These are phyloP conservation scores for Elsinoe arachidis DNA, from an alignment of 2,329 filamentous ascomycete genomes.

Conservation along the genomic window DNA sequence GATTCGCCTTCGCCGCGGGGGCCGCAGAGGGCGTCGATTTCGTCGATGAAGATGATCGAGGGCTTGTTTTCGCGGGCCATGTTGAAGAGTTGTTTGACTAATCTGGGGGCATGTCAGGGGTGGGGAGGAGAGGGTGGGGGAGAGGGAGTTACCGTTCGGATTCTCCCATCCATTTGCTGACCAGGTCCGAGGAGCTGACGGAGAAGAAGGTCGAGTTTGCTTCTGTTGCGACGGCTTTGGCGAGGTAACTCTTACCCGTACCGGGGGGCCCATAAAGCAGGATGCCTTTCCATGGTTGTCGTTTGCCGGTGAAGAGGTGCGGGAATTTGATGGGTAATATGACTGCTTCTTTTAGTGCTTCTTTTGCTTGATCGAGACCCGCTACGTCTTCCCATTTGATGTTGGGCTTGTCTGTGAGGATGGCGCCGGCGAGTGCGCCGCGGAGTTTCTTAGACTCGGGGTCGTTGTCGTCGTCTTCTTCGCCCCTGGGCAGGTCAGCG, in stretches of 20 bases:
- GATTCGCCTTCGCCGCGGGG: slow-evolving; percentile 92
- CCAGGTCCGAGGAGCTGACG: slow-evolving; percentile 49
- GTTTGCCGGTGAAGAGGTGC: slow-evolving; percentile 88
- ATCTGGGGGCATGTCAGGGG: slow-evolving; percentile 39
- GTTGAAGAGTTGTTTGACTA: slow-evolving; percentile 93
- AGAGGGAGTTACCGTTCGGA: slow-evolving; percentile 66
- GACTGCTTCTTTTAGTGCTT: slow-evolving; percentile 94
- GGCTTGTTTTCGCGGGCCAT: slow-evolving; percentile 98
- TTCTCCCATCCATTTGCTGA: slow-evolving; percentile 99
- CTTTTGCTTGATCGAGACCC: slow-evolving; percentile 86
- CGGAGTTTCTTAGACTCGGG: slow-evolving; percentile 93
- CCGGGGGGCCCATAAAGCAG: slow-evolving; percentile 91
- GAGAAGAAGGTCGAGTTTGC: slow-evolving; percentile 51
- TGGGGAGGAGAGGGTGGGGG: slow-evolving; percentile 14
- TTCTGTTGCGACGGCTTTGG: slow-evolving; percentile 95
- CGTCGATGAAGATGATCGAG: slow-evolving; percentile 97
- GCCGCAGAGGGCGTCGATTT: slow-evolving; percentile 92
- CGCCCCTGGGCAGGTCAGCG: slow-evolving; percentile 22
- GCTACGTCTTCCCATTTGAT: slow-evolving; percentile 98
- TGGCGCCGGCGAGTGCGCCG: slow-evolving; percentile 82
- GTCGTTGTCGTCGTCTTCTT: slow-evolving; percentile 60
- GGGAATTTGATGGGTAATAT: slow-evolving; percentile 98
- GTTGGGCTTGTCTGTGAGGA: slow-evolving; percentile 90
- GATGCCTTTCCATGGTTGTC: slow-evolving; percentile 98
- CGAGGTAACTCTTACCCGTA: slow-evolving; percentile 94